These are phyloP conservation scores for Petasospora fabianii DNA, from an alignment of 1,139 yeast genomes.

Conservation along the genomic window DNA sequence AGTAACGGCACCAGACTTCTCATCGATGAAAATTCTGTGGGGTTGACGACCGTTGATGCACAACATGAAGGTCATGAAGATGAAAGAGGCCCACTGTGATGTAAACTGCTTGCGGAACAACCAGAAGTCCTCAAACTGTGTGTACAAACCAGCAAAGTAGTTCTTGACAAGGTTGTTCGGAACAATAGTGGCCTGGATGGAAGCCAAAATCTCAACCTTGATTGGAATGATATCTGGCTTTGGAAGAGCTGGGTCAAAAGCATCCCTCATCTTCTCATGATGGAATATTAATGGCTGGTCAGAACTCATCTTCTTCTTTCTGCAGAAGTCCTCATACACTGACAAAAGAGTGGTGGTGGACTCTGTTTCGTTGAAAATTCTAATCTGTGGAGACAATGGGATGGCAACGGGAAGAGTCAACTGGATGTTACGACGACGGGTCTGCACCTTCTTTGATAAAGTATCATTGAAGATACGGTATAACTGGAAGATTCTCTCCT, in stretches of 20 bases:
- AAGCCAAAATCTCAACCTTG: constrained; percentile 84
- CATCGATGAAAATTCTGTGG: constrained; percentile 82
- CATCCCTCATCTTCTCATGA: constrained; percentile 83
- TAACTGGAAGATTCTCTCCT: constrained; percentile 88
- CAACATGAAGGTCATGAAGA: constrained; percentile 92
- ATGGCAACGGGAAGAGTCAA: constrained; percentile 90
- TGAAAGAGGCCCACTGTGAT: constrained; percentile 92
- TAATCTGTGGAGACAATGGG: constrained; percentile 91
- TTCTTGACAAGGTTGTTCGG: constrained; percentile 84
- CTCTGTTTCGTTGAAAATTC: constrained; percentile 83
- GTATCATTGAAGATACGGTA: constrained; percentile 85
- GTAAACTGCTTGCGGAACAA: constrained; percentile 92
- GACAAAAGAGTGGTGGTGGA: constrained; percentile 78
- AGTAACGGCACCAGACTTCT: constrained; percentile 84
- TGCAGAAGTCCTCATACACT: constrained; percentile 86
- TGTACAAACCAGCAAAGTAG: constrained; percentile 58
- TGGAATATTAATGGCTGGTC: constrained; percentile 91
- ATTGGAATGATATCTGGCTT: constrained; percentile 88
- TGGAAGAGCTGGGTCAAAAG: constrained; percentile 88
- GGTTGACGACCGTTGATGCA: constrained; percentile 93
- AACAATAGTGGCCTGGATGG: constrained; percentile 81
- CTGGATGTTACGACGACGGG: constrained; percentile 79
- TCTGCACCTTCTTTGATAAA: constrained; percentile 75
- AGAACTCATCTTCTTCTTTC: constrained; percentile 65
- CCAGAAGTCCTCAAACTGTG: constrained; percentile 93